phyloP scores from a whole-genome alignment of 139 green algal species.

The Pleodorina starrii region DNA sequence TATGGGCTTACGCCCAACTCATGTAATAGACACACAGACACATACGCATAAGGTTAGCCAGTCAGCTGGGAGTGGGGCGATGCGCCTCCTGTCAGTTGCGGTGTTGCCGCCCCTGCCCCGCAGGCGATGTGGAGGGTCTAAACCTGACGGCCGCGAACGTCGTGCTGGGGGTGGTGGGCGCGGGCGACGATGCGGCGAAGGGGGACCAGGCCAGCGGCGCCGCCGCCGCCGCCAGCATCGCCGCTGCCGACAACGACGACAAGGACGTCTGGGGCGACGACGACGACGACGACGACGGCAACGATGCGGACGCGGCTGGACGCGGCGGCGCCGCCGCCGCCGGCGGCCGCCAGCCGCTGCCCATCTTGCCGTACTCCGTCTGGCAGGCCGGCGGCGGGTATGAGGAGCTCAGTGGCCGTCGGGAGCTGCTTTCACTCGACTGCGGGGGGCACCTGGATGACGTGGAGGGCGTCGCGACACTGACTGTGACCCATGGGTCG shows the following conservation, averaged over 20 bases:
- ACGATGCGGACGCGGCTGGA: no score
- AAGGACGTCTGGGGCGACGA: background rate
- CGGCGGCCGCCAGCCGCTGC: constrained; percentile 15
- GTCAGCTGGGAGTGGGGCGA: no score
- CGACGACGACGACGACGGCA: background rate
- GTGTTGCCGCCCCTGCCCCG: no score
- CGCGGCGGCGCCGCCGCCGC: background rate
- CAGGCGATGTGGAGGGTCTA: constrained; percentile 41
- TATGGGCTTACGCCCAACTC: background rate
- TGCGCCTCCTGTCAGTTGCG: no score
- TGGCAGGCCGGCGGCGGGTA: constrained; percentile 62
- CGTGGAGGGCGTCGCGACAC: background rate
- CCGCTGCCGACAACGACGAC: background rate
- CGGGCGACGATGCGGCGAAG: background rate
- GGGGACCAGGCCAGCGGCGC: background rate
- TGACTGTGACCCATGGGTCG: background rate
- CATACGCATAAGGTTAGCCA: no score
- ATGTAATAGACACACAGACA: background rate
- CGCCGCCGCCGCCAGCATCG: background rate
- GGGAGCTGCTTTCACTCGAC: constrained; percentile 38
- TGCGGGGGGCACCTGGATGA: constrained; percentile 39
- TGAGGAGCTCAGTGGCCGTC: constrained; percentile 37
- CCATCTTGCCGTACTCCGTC: constrained; percentile 47
- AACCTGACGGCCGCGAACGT: constrained; percentile 53
- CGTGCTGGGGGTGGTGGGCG: constrained; percentile 53